A percentile compares a stretch with the other conserved stretches of the same genome.
Conservation (phyloP, 306 rosid species). For the Aeschynomene evenia region DNA sequence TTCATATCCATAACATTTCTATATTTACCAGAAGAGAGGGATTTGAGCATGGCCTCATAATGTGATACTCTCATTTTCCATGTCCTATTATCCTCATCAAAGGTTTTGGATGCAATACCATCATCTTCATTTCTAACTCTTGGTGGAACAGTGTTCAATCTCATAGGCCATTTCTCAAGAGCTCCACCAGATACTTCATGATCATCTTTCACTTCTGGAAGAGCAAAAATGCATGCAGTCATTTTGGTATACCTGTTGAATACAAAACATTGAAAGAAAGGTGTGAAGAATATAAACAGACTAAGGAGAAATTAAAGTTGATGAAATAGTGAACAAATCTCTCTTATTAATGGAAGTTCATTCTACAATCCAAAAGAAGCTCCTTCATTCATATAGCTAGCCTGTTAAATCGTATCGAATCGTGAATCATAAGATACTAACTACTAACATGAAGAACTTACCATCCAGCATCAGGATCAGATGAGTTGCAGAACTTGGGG, state of each 20-base stretch:
- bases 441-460: constrained; percentile 29
- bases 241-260: constrained; percentile 58
- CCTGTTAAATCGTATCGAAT: no score
- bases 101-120: constrained; percentile 16
- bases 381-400: no score
- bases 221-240: constrained; percentile 55
- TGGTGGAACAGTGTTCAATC: constrained; percentile 40
- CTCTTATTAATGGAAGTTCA: not conserved
- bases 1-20: constrained; percentile 66
- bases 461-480: constrained; percentile 54
- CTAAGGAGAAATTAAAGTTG: not conserved
- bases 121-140: constrained; percentile 39
- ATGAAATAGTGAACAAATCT: not conserved
- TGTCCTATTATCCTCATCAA: constrained; percentile 34
- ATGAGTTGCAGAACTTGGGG: constrained; percentile 41
- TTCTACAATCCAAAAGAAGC: not conserved
- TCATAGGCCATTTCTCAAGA: constrained; percentile 51
- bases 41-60: constrained; percentile 37
- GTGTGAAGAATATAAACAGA: not conserved
- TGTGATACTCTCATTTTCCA: constrained; percentile 47
- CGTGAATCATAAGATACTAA: no score
- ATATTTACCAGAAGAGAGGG: constrained; percentile 43
- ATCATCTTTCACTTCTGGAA: constrained; percentile 42
- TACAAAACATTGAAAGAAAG: not conserved
- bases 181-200: constrained; percentile 41